Percentiles rank a stretch among this genome's conserved stretches.
Conservation (phyloP, 164 flowering plant genomes). For the Vitis rotundifolia region DNA sequence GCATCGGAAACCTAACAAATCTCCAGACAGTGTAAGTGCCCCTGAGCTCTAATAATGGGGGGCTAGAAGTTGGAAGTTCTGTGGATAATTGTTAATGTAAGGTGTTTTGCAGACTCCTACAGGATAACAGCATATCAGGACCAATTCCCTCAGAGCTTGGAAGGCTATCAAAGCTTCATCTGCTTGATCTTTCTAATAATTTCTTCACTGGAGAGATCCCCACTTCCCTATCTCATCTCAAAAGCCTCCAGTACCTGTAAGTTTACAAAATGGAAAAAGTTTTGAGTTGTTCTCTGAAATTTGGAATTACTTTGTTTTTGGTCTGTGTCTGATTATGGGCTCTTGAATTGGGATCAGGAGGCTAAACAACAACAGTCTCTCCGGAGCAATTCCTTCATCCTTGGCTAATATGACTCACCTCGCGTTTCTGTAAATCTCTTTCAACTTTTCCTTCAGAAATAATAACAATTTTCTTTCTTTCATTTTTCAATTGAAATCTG, state of each 20-base stretch:
- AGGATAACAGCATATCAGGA: constrained; percentile 84
- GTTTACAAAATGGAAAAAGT: constrained; percentile 16
- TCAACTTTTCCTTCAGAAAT: not conserved
- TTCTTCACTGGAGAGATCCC: constrained; percentile 65
- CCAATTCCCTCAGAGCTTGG: constrained; percentile 75
- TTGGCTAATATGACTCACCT: constrained; percentile 81
- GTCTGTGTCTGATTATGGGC: constrained; percentile 16
- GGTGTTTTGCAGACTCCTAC: constrained; percentile 61
- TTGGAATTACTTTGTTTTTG: not conserved
- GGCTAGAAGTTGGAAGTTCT: not conserved
- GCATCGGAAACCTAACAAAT: constrained; percentile 88
- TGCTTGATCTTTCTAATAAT: constrained; percentile 88
- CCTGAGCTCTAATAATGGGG: not conserved
- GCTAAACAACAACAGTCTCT: constrained; percentile 82
- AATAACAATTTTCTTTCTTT: not conserved
- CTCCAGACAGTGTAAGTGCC: constrained; percentile 77
- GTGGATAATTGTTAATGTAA: not conserved
- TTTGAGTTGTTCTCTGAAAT: no score
- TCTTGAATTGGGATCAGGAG: constrained; percentile 56
- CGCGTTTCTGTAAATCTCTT: constrained; percentile 64
- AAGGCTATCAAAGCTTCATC: constrained; percentile 61
- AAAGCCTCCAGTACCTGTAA: constrained; percentile 75
- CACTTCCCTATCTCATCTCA: constrained; percentile 50
- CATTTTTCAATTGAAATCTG: not conserved
- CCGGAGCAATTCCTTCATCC: constrained; percentile 72